Base-by-base conservation (phyloP, 768 basidiomycete genomes). In the Pisolithus albus region DNA sequence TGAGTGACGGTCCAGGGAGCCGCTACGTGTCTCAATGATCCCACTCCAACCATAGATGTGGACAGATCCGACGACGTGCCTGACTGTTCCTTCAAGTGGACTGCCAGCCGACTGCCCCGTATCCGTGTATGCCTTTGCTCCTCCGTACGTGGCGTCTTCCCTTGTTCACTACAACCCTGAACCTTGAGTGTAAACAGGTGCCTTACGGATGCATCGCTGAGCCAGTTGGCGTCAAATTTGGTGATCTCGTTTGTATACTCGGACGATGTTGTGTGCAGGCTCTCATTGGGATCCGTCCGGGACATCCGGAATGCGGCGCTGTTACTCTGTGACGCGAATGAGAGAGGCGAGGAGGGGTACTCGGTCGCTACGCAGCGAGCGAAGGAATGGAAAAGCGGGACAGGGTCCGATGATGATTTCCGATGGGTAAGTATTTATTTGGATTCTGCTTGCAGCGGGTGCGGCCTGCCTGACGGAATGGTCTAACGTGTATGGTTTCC, bases 201-300 rank as follows among this genome's bases (percentile, higher is more conserved):
- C 48, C 69, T 90, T 10, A 72, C 77, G 23, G 84, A 86, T 54
- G 70, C 80, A 1, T 70, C 74, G 15, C 74, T 92, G 16, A 76
- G 80, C 50, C 76, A 72, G 40, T 73, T 86, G 21, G 76, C 83
- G 1, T 72, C 77, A 39, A 75, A 78, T 38, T 71, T 92, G 19
- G 80, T 92, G 52, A 77, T 81, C 8, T 89, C 88, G 5, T 84
- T 92, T 55, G 82, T 89, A 0, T 85, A 90, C 66, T 89, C 88
- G 8, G 83, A 88, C 63, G 89, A 92, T 56, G 75, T 89, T 53
- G 85, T 92, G 21, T 80, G 87, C 3, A 76, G 90, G 26, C 72
- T 92, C 2, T 89, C 87, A 1, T 71, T 92, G 2, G 88, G 88
- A 8, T 80, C 86, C 36, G 78, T 91, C 19, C 79, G 83, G 13